phyloP scores from a whole-genome alignment of 768 basidiomycete genomes.

The Megacollybia marginata region DNA sequence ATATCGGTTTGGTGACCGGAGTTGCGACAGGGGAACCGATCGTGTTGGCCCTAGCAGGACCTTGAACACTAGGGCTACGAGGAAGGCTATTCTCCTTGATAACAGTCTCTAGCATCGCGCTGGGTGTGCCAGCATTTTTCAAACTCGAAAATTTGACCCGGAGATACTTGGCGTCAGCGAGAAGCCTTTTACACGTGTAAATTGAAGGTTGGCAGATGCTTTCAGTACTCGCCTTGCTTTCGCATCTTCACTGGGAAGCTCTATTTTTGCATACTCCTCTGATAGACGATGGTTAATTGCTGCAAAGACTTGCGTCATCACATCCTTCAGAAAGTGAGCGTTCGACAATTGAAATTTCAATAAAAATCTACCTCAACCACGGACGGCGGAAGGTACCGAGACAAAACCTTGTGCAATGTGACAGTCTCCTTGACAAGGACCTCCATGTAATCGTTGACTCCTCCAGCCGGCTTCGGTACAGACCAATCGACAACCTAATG shows the following conservation, averaged over 20 bases:
- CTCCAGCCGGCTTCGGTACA: conserved; percentile 48
- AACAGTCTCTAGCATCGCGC: conserved; percentile 78
- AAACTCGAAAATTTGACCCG: conserved; percentile 69
- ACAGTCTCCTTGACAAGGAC: conserved; percentile 90
- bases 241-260: conserved; percentile 75
- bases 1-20: conserved; percentile 27
- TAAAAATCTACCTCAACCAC: conserved; percentile 69
- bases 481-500: conserved; percentile 75
- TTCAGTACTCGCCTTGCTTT: conserved; percentile 58
- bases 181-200: conserved; percentile 42
- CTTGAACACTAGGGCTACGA: conserved; percentile 13
- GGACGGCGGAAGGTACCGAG: conserved; percentile 73
- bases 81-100: conserved; percentile 72
- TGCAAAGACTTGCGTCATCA: conserved; percentile 93
- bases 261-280: conserved; percentile 79
- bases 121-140: conserved; percentile 65
- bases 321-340: conserved; percentile 42
- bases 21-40: conserved; percentile 4
- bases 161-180: conserved; percentile 73
- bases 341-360: neutral
- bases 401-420: conserved; percentile 91
- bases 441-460: conserved; percentile 86
- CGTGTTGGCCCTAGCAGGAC: conserved; percentile 1
- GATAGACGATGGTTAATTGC: conserved; percentile 87
- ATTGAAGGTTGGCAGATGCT: neutral